These are phyloP conservation scores for Monoraphidium neglectum DNA, from an alignment of 139 green algal genomes.

Conservation along the genomic window DNA sequence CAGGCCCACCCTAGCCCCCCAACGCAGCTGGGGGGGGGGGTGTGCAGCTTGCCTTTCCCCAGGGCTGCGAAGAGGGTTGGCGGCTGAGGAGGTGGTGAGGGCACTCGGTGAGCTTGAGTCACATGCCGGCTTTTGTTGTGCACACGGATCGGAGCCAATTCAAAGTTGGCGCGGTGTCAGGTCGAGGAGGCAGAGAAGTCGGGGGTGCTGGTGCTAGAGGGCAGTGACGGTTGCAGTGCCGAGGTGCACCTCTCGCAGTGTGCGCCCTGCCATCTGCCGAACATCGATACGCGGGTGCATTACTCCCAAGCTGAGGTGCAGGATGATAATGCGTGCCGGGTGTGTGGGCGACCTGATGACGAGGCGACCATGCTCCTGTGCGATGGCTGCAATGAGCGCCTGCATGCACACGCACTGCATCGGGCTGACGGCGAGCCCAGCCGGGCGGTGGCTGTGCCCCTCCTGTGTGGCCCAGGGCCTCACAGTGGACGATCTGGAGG, in stretches of 20 bases:
- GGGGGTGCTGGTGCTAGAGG: slow-evolving; percentile 4
- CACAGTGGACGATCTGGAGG: no score
- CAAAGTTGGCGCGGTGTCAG: slow-evolving; percentile 36
- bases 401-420: background rate
- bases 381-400: background rate
- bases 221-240: background rate
- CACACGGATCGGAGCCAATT: slow-evolving; percentile 24
- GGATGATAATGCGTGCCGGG: slow-evolving; percentile 3
- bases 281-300: slow-evolving; percentile 18
- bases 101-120: no score
- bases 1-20: no score
- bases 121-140: slow-evolving; percentile 9
- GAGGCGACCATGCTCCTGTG: background rate
- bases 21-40: no score
- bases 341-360: background rate
- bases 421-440: background rate
- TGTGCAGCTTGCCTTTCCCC: no score
- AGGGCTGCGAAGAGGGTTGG: no score
- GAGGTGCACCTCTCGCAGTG: background rate
- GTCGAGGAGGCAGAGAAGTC: slow-evolving; percentile 4
- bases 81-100: no score
- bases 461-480: no score
- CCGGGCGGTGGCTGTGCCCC: no score
- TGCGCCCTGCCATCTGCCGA: slow-evolving; percentile 7
- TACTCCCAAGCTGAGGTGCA: background rate